Evolutionary conservation across 2,329 filamentous ascomycete genomes (phyloP).

Genomic region (Blumeriella jaapii): DNA sequence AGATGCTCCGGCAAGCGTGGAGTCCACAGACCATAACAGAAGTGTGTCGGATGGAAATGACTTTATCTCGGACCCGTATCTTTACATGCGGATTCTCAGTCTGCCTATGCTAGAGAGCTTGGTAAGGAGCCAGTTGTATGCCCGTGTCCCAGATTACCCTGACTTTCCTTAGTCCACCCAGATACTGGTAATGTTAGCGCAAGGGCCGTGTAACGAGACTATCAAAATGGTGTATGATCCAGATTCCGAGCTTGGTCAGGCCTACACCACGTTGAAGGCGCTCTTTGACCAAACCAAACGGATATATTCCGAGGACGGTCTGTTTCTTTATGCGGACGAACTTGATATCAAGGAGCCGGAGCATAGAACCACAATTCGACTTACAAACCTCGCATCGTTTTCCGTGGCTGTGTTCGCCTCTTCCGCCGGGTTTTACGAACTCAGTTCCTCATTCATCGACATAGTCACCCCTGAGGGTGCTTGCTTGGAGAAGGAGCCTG

Average conservation of each 20-base stretch:
- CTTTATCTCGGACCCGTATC: constrained; percentile 20
- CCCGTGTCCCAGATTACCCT: constrained; percentile 3
- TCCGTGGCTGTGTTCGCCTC: constrained; percentile 51
- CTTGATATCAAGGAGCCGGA: constrained; percentile 38
- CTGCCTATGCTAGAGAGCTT: constrained; percentile 49
- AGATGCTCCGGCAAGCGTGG: neutral
- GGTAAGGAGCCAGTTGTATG: constrained; percentile 30
- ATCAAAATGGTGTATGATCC: constrained; percentile 44
- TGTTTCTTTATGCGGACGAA: constrained; percentile 42
- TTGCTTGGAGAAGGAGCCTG: constrained; percentile 46
- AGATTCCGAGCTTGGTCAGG: constrained; percentile 44
- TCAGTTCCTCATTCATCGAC: constrained; percentile 52
- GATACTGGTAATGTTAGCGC: constrained; percentile 44
- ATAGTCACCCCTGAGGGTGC: constrained; percentile 50
- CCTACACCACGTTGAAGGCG: constrained; percentile 49
- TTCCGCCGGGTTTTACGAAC: constrained; percentile 50
- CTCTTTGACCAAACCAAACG: constrained; percentile 53
- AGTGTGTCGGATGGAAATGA: constrained; percentile 4
- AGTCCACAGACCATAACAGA: neutral
- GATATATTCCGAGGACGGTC: constrained; percentile 41
- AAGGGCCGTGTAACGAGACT: constrained; percentile 43
- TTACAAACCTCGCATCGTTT: constrained; percentile 54
- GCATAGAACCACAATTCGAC: constrained; percentile 48
- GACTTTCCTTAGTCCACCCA: constrained; percentile 38
- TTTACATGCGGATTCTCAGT: constrained; percentile 42